Evolutionary conservation across 495 filamentous ascomycete genomes (phyloP).

Genomic region (Trichocladium uniseriatum): DNA sequence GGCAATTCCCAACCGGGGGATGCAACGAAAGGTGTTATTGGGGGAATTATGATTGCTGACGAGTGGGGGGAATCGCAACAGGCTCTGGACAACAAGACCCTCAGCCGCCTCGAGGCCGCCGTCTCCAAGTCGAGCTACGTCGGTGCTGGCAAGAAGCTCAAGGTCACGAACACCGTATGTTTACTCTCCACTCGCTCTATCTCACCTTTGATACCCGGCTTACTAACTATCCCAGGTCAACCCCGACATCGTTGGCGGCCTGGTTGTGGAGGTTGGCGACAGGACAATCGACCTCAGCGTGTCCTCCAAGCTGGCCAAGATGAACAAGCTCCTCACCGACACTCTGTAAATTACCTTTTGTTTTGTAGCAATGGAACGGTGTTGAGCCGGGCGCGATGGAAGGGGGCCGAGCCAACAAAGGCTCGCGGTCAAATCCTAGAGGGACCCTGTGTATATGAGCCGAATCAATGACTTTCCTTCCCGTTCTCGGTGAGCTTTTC

Average conservation of each 20-base stretch:
- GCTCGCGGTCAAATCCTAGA: constrained; percentile 3
- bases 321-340: constrained; percentile 98
- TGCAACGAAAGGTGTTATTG: not conserved
- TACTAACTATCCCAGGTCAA: constrained; percentile 54
- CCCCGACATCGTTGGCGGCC: constrained; percentile 85
- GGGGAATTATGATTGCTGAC: not conserved
- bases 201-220: not conserved
- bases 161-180: constrained; percentile 81
- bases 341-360: constrained; percentile 62
- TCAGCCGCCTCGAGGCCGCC: constrained; percentile 74
- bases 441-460: constrained; percentile 14
- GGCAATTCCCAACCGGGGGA: constrained; percentile 18
- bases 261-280: constrained; percentile 94
- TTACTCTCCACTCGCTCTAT: not conserved
- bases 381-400: constrained; percentile 3
- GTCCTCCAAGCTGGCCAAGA: constrained; percentile 85
- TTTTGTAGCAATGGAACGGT: constrained; percentile 12
- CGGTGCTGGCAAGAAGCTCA: constrained; percentile 92
- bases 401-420: not conserved
- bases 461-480: constrained; percentile 8
- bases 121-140: constrained; percentile 82
- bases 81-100: constrained; percentile 80
- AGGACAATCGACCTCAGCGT: constrained; percentile 96
- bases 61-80: constrained; percentile 24
- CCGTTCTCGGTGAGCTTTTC: too few relatives aligned